phyloP scores from a whole-genome alignment of 78 protist genomes.

The Dictyostelium capitatum region DNA sequence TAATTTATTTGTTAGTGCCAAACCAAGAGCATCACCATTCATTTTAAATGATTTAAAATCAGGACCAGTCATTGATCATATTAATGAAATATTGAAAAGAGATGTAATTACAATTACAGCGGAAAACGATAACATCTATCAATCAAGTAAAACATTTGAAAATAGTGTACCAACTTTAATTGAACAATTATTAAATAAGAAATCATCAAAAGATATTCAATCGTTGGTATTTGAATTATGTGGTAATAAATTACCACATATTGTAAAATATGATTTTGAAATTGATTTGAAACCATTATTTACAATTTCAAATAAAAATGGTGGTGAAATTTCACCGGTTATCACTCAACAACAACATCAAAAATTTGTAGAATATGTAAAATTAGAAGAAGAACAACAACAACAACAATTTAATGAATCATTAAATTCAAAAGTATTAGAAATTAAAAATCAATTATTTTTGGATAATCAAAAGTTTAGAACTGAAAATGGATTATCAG shows the following conservation, averaged over 20 bases:
- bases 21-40: conserved; percentile 54
- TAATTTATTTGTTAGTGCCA: conserved; percentile 7
- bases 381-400: neutral
- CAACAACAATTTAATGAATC: neutral
- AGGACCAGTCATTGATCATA: neutral
- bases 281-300: conserved; percentile 39
- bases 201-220: neutral
- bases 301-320: neutral
- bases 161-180: neutral
- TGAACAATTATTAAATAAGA: neutral
- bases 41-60: conserved; percentile 14
- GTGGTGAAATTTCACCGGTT: conserved; percentile 2
- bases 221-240: conserved; percentile 58
- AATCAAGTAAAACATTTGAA: neutral
- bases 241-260: conserved; percentile 40
- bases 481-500: conserved; percentile 20
- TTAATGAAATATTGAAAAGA: neutral
- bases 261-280: conserved; percentile 59
- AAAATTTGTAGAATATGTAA: conserved; percentile 18
- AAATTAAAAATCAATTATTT: neutral
- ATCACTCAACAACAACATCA: neutral
- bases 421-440: neutral
- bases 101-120: neutral
- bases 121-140: neutral
- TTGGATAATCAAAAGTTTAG: conserved; percentile 18